Evolutionary conservation across 2,329 filamentous ascomycete genomes (phyloP), one percentile per base, ranked within the genome.

Genomic region (Hirsutella minnesotensis): DNA sequence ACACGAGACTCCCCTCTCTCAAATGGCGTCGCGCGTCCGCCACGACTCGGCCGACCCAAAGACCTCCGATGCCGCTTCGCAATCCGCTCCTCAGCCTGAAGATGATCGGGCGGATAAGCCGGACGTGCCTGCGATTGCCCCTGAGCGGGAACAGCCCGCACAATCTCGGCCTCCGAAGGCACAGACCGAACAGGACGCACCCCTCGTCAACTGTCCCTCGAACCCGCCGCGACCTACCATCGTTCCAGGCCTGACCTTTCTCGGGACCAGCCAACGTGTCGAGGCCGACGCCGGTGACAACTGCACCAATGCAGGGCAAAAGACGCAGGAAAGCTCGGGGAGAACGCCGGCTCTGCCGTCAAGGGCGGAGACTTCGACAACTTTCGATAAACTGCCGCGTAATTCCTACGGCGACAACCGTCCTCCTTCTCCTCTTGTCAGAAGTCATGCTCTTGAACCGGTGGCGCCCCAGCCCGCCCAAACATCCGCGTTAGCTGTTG

Each of bases 401-500:
- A 47, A 54, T 41, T 42, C 51, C 15, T 54, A 59, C 40, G 46
- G 53, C 47, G 55, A 59, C 39, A 52, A 49, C 38, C 58, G 53
- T 51, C 67, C 59, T 50, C 64, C 75, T 41, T 73, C 82, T 47
- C 78, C 79, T 41, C 66, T 89, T 45, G 70, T 89, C 52, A 78
- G 79, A 55, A 81, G 79, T 51, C 82, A 88, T 57, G 81, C 89
- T 53, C 75, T 80, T 40, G 81, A 79, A 30, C 83, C 82, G 35
- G 65, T 82, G 55, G 85, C 85, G 41, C 84, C 86, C 21, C 84
- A 86, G 55, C 83, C 86, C 42, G 79, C 80, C 39, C 81, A 85
- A 55, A 78, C 77, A 49, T 71, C 83, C 58, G 67, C 73, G 49
- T 56, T 81, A 63, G 66, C 73, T 51, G 62, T 66, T 56, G 60